Base-by-base conservation (phyloP, 768 basidiomycete genomes). In the Leccinum rimulosum region DNA sequence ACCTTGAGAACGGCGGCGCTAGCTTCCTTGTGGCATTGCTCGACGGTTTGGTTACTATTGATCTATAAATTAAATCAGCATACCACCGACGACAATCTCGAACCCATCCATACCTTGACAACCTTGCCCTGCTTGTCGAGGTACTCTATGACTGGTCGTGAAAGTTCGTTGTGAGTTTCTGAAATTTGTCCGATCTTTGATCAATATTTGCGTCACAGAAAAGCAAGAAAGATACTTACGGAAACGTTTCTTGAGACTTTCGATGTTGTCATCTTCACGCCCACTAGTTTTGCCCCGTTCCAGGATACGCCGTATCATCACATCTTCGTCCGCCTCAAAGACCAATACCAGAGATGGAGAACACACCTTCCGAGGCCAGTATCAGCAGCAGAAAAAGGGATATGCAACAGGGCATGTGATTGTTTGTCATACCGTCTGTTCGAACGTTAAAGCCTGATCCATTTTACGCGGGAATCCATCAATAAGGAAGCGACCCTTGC, bases 401-500 rank as follows among this genome's bases (percentile, higher is more conserved):
- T 8, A 47, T 2, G 25, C 11, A 17, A 30, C 17, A 25, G 8
- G 27, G 6, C n/a, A 54, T 22, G 36, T 45, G 19, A 15, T 51
- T 45, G n/a, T 22, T 1, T 9, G 4, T 74, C 83, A 56, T 64
- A 94, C 96, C 50, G 86, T 80, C 65, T 90, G 79, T 68, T 98
- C 96, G 69, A 98, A 99, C 71, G 87, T 86, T 68, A 88, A 60
- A 0, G 95, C 96, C 75, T 99, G 97, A 72, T 99, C 97, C 94
- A 98, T 95, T 80, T 98, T 95, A 61, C 96, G 84, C 56, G 96
- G 97, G 76, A 98, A 98, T 1, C 96, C 97, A 63, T 99, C 96
- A 61, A 99, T 87, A 66, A 98, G 80, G 80, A 98, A 99, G 50
- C 93, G 86, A 35, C 92, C 93, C 54, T 75, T 77, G 27, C 88